Evolutionary conservation across 2,329 filamentous ascomycete species (phyloP).

Genomic region (Alternaria incomplexa): DNA sequence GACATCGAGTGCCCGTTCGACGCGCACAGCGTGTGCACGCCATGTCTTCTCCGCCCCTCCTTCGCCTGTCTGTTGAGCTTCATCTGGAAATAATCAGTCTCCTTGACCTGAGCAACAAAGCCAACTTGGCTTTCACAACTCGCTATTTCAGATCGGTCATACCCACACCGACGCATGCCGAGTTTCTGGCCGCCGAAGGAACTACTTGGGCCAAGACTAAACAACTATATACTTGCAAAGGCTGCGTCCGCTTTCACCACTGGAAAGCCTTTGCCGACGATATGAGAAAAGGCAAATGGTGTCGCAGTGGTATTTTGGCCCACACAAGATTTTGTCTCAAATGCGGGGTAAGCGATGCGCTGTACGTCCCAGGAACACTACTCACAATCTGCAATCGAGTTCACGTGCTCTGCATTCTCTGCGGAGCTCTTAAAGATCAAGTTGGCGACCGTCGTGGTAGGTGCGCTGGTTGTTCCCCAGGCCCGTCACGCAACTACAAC

Average conservation of each 20-base stretch:
- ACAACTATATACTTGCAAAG: slow-evolving; percentile 31
- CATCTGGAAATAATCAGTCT: slow-evolving; percentile 27
- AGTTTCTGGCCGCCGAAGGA: slow-evolving; percentile 31
- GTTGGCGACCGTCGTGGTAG: slow-evolving; percentile 11
- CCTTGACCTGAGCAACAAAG: slow-evolving; percentile 30
- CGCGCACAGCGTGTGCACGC: background rate
- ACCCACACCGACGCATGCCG: slow-evolving; percentile 21
- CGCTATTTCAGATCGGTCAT: slow-evolving; percentile 29
- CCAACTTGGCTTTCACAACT: slow-evolving; percentile 19
- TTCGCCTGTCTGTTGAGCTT: slow-evolving; percentile 34
- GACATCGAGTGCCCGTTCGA: background rate
- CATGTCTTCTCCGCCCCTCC: slow-evolving; percentile 22
- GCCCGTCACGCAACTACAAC: background rate
- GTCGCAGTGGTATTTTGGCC: slow-evolving; percentile 30
- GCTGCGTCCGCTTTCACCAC: slow-evolving; percentile 25
- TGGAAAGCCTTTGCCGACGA: slow-evolving; percentile 32
- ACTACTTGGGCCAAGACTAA: slow-evolving; percentile 23
- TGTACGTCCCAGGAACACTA: slow-evolving; percentile 27
- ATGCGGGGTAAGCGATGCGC: slow-evolving; percentile 29
- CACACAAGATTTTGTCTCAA: slow-evolving; percentile 31
- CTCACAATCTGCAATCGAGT: slow-evolving; percentile 27
- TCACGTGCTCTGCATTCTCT: slow-evolving; percentile 25
- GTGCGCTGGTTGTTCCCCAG: slow-evolving; percentile 20
- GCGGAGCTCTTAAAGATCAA: slow-evolving; percentile 27
- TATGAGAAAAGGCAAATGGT: slow-evolving; percentile 39